Conservation (phyloP, 345 rosid genomes). For the Camelina laxa region DNA sequence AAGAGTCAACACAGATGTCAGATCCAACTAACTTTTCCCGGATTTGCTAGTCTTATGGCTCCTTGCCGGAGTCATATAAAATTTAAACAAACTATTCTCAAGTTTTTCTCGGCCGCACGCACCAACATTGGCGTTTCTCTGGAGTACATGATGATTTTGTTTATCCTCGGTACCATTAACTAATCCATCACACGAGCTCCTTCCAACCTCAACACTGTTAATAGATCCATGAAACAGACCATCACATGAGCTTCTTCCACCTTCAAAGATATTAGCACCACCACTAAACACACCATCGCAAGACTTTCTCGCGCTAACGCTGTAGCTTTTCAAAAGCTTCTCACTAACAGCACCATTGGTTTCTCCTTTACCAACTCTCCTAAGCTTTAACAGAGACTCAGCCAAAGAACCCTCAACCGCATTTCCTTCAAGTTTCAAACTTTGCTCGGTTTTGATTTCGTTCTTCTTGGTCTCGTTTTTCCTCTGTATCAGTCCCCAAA, state of each 20-base stretch:
- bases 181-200: slow-evolving; percentile 36
- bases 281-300: slow-evolving; percentile 47
- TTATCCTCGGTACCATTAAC: slow-evolving; percentile 41
- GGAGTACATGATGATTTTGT: slow-evolving; percentile 28
- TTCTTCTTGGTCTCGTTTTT: slow-evolving; percentile 42
- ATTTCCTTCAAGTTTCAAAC: slow-evolving; percentile 45
- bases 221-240: slow-evolving; percentile 47
- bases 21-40: slow-evolving; percentile 48
- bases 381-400: slow-evolving; percentile 58
- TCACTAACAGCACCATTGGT: slow-evolving; percentile 51
- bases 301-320: slow-evolving; percentile 62
- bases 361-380: slow-evolving; percentile 49
- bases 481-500: slow-evolving; percentile 74
- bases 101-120: slow-evolving; percentile 52
- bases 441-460: slow-evolving; percentile 42
- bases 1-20: slow-evolving; percentile 12
- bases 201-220: slow-evolving; percentile 36
- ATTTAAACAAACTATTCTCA: slow-evolving; percentile 65
- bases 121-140: slow-evolving; percentile 25
- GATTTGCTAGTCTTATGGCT: slow-evolving; percentile 63
- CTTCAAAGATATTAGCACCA: slow-evolving; percentile 27
- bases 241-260: slow-evolving; percentile 50
- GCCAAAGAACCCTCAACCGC: slow-evolving; percentile 51
- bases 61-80: slow-evolving; percentile 69
- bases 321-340: slow-evolving; percentile 66